phyloP scores from a whole-genome alignment of 805 yeast species.

The Myxozyma geophila region DNA sequence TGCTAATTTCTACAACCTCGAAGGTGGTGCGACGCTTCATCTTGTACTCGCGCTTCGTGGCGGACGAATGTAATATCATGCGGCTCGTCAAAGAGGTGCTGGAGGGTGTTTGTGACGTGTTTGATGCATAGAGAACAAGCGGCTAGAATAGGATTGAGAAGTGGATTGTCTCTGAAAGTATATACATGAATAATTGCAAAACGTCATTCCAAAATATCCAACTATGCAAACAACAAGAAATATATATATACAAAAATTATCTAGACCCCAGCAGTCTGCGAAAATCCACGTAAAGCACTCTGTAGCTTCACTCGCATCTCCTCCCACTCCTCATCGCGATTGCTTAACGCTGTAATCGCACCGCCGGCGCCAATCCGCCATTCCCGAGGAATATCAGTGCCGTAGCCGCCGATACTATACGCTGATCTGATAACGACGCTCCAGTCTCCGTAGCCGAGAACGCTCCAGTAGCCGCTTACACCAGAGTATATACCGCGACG shows the following conservation, averaged over 20 bases:
- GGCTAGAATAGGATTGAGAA: too few relatives aligned
- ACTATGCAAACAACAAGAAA: neutral
- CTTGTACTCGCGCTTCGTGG: conserved; percentile 92
- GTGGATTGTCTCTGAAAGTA: too few relatives aligned
- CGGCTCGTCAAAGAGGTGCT: too few relatives aligned
- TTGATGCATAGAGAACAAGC: too few relatives aligned
- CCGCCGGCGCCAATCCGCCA: conserved; percentile 99
- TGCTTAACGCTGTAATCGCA: conserved; percentile 88
- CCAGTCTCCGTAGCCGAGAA: conserved; percentile 90
- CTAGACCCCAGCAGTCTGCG: neutral
- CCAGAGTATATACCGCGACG: conserved; percentile 91
- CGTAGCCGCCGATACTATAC: conserved; percentile 64
- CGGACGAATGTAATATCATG: conserved; percentile 50
- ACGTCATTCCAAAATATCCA: neutral
- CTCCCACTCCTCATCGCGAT: conserved; percentile 84
- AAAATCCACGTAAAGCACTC: conserved; percentile 77
- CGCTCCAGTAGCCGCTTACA: conserved; percentile 92
- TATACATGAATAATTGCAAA: too few relatives aligned
- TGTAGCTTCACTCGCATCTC: conserved; percentile 84
- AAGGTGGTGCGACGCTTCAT: conserved; percentile 85
- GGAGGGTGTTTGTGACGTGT: too few relatives aligned
- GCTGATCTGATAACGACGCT: conserved; percentile 90
- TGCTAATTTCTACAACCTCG: conserved; percentile 71
- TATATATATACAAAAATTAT: neutral
- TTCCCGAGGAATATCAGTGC: conserved; percentile 40